Percentiles rank a stretch among this genome's conserved stretches.
Evolutionary conservation across 192 early-diverging fungal genomes (phyloP).

Genomic region (Oehlia diaphana): DNA sequence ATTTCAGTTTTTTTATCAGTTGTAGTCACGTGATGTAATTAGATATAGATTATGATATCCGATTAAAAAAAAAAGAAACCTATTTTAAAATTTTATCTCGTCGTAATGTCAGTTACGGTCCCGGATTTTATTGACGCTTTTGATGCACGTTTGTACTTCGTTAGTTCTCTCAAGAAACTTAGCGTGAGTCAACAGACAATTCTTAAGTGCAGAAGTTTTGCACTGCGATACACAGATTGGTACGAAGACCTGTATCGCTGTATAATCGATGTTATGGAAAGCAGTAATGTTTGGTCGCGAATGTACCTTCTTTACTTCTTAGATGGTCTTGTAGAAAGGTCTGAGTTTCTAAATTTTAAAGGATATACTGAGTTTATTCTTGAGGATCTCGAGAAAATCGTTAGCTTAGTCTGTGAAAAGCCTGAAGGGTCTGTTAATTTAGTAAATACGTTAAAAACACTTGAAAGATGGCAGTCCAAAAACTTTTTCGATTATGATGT

Average conservation of each 20-base stretch:
- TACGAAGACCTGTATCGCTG: conserved; percentile 61
- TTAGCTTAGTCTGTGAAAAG: conserved; percentile 43
- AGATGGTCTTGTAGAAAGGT: conserved; percentile 51
- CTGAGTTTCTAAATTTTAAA: conserved; percentile 44
- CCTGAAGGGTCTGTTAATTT: conserved; percentile 56
- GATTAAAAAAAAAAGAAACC: too few relatives aligned
- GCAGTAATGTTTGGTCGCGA: conserved; percentile 49
- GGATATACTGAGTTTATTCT: conserved; percentile 53
- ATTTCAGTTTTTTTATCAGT: too few relatives aligned
- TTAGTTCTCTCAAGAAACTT: conserved; percentile 47
- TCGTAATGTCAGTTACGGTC: background rate
- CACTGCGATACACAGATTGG: conserved; percentile 46
- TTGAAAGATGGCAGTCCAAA: conserved; percentile 36
- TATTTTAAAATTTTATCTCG: background rate
- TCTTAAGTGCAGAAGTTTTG: conserved; percentile 53
- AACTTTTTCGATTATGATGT: conserved; percentile 29
- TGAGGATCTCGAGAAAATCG: conserved; percentile 43
- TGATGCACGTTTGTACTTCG: conserved; percentile 54
- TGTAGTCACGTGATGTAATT: too few relatives aligned
- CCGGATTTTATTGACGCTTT: conserved; percentile 32
- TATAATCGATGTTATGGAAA: conserved; percentile 53
- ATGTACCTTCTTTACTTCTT: conserved; percentile 62
- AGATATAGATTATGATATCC: too few relatives aligned
- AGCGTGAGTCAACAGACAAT: conserved; percentile 62
- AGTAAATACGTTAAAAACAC: conserved; percentile 52